Conservation (phyloP, 1,139 yeast genomes). For the Yarrowia galli region DNA sequence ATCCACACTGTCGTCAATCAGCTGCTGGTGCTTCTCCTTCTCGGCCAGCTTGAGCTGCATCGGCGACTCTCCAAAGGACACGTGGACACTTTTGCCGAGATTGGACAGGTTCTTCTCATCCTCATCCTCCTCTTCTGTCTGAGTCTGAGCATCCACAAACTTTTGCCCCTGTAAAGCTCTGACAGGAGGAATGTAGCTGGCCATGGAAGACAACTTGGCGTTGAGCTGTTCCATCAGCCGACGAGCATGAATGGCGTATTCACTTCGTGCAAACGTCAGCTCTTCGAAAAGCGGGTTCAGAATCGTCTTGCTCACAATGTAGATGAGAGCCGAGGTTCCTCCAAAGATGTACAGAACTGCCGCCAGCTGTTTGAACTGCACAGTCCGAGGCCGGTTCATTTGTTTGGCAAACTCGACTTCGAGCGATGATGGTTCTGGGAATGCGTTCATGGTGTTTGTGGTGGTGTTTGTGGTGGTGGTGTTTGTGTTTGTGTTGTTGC, state of each 20-base stretch:
- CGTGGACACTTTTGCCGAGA: conserved; percentile 11
- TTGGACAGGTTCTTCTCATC: not conserved
- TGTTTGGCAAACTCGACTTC: conserved; percentile 37
- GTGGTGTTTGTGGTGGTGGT: not conserved
- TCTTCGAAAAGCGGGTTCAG: conserved; percentile 50
- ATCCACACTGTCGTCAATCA: conserved; percentile 20
- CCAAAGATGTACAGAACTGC: conserved; percentile 50
- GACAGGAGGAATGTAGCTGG: conserved; percentile 45
- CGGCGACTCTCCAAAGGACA: conserved; percentile 32
- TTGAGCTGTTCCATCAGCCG: conserved; percentile 43
- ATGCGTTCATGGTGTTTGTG: conserved; percentile 9
- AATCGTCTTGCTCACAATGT: conserved; percentile 49
- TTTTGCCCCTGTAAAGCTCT: conserved; percentile 42
- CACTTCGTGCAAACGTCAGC: conserved; percentile 50
- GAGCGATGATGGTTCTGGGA: conserved; percentile 30
- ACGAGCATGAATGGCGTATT: conserved; percentile 46
- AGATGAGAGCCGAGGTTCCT: conserved; percentile 49
- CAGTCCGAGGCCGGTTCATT: conserved; percentile 39
- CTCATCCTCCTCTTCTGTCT: conserved; percentile 44
- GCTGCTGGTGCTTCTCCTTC: conserved; percentile 29
- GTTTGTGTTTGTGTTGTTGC: too few species aligned
- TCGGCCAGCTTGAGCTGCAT: conserved; percentile 39
- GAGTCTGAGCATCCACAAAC: conserved; percentile 49
- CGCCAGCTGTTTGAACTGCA: conserved; percentile 46
- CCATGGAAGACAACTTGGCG: conserved; percentile 43